Conservation (phyloP, 495 filamentous ascomycete genomes). For the Letharia lupina region DNA sequence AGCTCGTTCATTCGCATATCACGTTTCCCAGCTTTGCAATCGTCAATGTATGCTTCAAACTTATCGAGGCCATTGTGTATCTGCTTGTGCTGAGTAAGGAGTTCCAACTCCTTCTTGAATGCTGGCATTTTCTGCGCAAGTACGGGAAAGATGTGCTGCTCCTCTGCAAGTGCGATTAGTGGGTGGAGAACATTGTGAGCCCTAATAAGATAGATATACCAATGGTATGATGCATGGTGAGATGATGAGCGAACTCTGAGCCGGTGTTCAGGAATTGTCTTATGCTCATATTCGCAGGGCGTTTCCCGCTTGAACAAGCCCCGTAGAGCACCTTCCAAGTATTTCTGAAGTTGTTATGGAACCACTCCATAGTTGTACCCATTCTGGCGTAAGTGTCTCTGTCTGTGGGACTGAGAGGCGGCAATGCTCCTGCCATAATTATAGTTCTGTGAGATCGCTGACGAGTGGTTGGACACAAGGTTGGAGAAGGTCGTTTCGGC, state of each 20-base stretch:
- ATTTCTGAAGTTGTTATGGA: conserved; percentile 65
- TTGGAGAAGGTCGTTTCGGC: not conserved
- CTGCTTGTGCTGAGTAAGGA: conserved; percentile 68
- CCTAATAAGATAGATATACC: not conserved
- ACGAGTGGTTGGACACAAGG: not conserved
- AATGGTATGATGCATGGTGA: conserved; percentile 72
- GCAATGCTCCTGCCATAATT: conserved; percentile 15
- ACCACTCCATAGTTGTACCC: conserved; percentile 20
- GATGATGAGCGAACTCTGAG: conserved; percentile 55
- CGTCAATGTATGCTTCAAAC: conserved; percentile 58
- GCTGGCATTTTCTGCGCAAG: conserved; percentile 75
- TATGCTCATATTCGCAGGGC: conserved; percentile 50
- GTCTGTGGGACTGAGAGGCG: conserved; percentile 15
- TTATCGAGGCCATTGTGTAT: conserved; percentile 77
- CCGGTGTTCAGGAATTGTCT: conserved; percentile 56
- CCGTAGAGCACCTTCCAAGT: conserved; percentile 62
- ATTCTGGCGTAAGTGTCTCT: conserved; percentile 17
- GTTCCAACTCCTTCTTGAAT: conserved; percentile 56
- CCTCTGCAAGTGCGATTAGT: conserved; percentile 40
- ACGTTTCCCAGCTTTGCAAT: conserved; percentile 53
- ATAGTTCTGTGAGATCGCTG: not conserved
- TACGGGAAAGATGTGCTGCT: conserved; percentile 70
- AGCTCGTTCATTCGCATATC: conserved; percentile 62
- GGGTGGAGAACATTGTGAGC: no score
- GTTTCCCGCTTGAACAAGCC: conserved; percentile 45